phyloP scores from a whole-genome alignment of 495 filamentous ascomycete species.

The Penicillium cosmopolitanum region DNA sequence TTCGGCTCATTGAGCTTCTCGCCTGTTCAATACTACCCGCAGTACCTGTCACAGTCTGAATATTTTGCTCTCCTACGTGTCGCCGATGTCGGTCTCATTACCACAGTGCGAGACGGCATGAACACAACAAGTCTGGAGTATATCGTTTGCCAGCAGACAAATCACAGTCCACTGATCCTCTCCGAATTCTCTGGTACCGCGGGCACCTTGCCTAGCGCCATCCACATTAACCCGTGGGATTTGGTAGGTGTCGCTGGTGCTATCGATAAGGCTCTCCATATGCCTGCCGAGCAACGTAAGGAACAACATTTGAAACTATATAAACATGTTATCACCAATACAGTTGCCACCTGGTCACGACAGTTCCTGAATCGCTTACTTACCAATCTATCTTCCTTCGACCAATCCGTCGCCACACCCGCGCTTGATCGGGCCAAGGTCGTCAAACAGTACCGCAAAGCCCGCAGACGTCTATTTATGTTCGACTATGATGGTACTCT shows the following conservation, averaged over 20 bases:
- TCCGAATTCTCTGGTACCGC: slow-evolving; percentile 96
- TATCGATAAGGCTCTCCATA: slow-evolving; percentile 77
- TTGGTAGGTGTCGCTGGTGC: slow-evolving; percentile 75
- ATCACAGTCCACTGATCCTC: slow-evolving; percentile 82
- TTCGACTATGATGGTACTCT: slow-evolving; percentile 98
- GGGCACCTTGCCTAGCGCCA: slow-evolving; percentile 78
- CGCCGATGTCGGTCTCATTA: slow-evolving; percentile 88
- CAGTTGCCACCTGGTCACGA: slow-evolving; percentile 80
- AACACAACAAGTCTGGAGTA: slow-evolving; percentile 96
- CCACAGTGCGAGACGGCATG: slow-evolving; percentile 92
- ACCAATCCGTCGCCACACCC: slow-evolving; percentile 76
- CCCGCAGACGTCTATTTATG: slow-evolving; percentile 84
- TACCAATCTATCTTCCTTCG: slow-evolving; percentile 74
- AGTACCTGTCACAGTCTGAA: slow-evolving; percentile 83
- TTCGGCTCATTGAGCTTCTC: slow-evolving; percentile 85
- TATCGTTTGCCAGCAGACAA: slow-evolving; percentile 84
- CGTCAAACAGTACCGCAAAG: slow-evolving; percentile 69
- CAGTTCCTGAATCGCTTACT: slow-evolving; percentile 75
- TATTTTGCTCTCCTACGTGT: slow-evolving; percentile 89
- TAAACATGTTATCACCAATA: slow-evolving; percentile 78
- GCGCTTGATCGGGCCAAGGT: slow-evolving; percentile 73
- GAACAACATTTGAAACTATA: slow-evolving; percentile 62
- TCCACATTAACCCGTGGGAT: slow-evolving; percentile 96
- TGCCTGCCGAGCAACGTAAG: slow-evolving; percentile 65
- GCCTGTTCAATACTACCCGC: slow-evolving; percentile 89